phyloP scores from a whole-genome alignment of 2,329 filamentous ascomycete species.

The Fusarium algeriense region DNA sequence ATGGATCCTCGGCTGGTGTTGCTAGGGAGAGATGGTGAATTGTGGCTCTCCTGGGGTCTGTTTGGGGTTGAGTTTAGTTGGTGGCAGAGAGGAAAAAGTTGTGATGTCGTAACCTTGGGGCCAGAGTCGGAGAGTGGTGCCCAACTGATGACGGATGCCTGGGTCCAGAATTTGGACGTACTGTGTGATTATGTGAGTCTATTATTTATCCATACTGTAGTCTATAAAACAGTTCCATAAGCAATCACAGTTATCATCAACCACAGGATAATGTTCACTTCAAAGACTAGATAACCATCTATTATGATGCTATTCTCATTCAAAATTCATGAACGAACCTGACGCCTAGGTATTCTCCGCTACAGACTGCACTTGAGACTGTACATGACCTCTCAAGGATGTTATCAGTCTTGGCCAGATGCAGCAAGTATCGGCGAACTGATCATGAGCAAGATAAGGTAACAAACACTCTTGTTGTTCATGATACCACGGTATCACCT shows the following conservation, averaged over 20 bases:
- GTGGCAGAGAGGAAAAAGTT: slow-evolving; percentile 4
- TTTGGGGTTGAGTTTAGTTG: slow-evolving; percentile 3
- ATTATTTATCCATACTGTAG: neutral
- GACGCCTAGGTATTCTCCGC: no score
- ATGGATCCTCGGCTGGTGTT: slow-evolving; percentile 1
- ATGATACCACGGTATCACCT: slow-evolving; percentile 9
- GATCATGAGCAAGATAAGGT: neutral
- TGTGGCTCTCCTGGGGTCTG: slow-evolving; percentile 13
- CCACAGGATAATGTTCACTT: neutral
- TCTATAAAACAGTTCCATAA: neutral
- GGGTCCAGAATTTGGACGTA: slow-evolving; percentile 7
- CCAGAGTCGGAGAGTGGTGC: slow-evolving; percentile 25
- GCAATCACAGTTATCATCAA: neutral
- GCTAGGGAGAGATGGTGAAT: slow-evolving; percentile 13
- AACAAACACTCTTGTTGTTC: neutral
- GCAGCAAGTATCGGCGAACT: neutral
- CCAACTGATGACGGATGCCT: slow-evolving; percentile 32
- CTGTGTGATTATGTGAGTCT: slow-evolving; percentile 1
- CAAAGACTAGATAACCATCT: no score
- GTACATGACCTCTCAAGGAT: neutral
- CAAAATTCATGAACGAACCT: neutral
- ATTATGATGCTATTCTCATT: neutral
- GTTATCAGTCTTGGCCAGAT: neutral
- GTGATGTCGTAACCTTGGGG: slow-evolving; percentile 27
- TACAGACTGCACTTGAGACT: no score